These are phyloP conservation scores for Termitomyces sp. DNA, from an alignment of 768 basidiomycete species.

Conservation along the genomic window DNA sequence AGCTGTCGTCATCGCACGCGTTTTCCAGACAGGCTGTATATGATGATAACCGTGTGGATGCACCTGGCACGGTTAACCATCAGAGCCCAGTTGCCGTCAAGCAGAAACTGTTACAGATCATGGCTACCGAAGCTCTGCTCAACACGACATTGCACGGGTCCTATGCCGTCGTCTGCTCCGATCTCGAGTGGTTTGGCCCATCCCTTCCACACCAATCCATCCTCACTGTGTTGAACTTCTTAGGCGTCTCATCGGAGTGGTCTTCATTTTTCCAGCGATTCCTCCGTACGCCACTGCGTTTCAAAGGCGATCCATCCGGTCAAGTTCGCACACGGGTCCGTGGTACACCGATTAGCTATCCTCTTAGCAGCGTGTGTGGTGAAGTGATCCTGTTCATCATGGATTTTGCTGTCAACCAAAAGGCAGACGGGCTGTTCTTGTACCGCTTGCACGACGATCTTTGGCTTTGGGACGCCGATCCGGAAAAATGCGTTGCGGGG, in stretches of 20 bases:
- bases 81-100: constrained; percentile 23
- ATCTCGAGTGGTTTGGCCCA: constrained; percentile 42
- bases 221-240: constrained; percentile 33
- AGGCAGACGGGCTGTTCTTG: constrained; percentile 36
- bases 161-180: constrained; percentile 19
- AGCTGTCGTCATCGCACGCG: constrained; percentile 21
- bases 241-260: constrained; percentile 36
- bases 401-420: constrained; percentile 47
- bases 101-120: constrained; percentile 35
- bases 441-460: constrained; percentile 46
- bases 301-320: constrained; percentile 3
- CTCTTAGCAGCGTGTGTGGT: constrained; percentile 37
- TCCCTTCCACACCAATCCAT: constrained; percentile 40
- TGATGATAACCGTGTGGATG: constrained; percentile 23
- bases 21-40: constrained; percentile 8
- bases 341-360: constrained; percentile 41
- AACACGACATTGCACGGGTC: constrained; percentile 31
- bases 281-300: constrained; percentile 14
- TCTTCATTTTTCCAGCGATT: constrained; percentile 22
- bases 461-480: constrained; percentile 37
- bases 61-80: constrained; percentile 18
- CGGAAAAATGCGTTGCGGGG: constrained; percentile 28
- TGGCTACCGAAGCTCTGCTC: constrained; percentile 38
- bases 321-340: constrained; percentile 31
- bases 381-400: constrained; percentile 40